A percentile compares a stretch with the other conserved stretches of the same genome.
phyloP scores from a whole-genome alignment of 2,329 filamentous ascomycete genomes.

The Orbilia javanica region DNA sequence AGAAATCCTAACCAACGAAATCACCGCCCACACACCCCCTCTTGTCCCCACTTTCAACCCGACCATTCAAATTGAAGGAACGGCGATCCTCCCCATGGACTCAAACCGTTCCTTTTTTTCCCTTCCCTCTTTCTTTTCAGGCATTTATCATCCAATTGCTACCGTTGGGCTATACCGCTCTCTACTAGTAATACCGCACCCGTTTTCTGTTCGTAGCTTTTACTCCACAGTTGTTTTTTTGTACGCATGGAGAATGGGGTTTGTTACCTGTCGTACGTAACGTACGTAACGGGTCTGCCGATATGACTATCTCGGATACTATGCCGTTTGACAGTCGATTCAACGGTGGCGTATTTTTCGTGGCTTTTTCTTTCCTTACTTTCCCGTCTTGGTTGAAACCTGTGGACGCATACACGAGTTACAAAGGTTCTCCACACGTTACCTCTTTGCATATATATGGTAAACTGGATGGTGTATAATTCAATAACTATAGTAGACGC shows the following conservation, averaged over 20 bases:
- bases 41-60: constrained; percentile 22
- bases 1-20: constrained; percentile 6
- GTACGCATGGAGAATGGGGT: neutral
- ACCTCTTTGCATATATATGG: neutral
- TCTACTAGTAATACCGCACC: too few species aligned
- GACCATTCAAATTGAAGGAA: constrained; percentile 59
- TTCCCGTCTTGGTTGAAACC: constrained; percentile 9
- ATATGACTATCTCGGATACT: neutral
- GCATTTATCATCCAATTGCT: constrained; percentile 26
- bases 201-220: neutral
- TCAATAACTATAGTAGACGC: neutral
- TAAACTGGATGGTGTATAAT: neutral
- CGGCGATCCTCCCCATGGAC: constrained; percentile 16
- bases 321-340: constrained; percentile 6
- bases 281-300: neutral
- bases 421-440: neutral
- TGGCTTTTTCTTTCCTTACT: constrained; percentile 5
- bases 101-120: constrained; percentile 18
- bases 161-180: neutral
- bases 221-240: neutral
- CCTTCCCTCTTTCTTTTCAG: neutral
- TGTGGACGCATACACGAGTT: too few species aligned
- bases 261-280: neutral
- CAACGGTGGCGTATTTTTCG: constrained; percentile 19
- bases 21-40: constrained; percentile 11